Evolutionary conservation across 305 asterid species (phyloP).

Genomic region (Petunia hybrid): DNA sequence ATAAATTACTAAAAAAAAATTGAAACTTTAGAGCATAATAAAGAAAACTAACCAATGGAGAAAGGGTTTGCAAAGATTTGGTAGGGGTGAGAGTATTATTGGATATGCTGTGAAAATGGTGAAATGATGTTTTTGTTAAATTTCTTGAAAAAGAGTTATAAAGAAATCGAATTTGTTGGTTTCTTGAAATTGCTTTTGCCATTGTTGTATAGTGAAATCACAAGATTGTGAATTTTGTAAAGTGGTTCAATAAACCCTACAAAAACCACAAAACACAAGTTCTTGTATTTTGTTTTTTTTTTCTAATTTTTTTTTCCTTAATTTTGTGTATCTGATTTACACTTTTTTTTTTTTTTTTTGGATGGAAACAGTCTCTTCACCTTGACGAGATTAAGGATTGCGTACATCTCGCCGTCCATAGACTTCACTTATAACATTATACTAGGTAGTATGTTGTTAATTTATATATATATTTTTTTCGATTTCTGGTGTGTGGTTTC

Average conservation of each 20-base stretch:
- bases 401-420: no score
- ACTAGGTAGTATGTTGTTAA: no score
- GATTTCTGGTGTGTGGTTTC: no score
- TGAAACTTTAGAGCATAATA: not conserved
- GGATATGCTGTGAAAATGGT: slow-evolving; percentile 17
- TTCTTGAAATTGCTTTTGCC: slow-evolving; percentile 34
- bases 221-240: not conserved
- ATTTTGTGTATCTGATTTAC: no score
- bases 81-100: not conserved
- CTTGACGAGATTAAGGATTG: no score
- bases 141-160: not conserved
- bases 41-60: slow-evolving; percentile 17
- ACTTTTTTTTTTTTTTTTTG: no score
- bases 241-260: slow-evolving; percentile 18
- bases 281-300: not conserved
- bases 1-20: not conserved
- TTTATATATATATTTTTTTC: no score
- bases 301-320: no score
- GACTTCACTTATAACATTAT: no score
- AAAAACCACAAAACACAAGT: not conserved
- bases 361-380: no score
- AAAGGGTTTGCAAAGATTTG: slow-evolving; percentile 15
- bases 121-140: not conserved
- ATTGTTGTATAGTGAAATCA: not conserved
- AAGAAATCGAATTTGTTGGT: slow-evolving; percentile 16